phyloP scores from a whole-genome alignment of 345 rosid genomes.

The Lepidium sativum region DNA sequence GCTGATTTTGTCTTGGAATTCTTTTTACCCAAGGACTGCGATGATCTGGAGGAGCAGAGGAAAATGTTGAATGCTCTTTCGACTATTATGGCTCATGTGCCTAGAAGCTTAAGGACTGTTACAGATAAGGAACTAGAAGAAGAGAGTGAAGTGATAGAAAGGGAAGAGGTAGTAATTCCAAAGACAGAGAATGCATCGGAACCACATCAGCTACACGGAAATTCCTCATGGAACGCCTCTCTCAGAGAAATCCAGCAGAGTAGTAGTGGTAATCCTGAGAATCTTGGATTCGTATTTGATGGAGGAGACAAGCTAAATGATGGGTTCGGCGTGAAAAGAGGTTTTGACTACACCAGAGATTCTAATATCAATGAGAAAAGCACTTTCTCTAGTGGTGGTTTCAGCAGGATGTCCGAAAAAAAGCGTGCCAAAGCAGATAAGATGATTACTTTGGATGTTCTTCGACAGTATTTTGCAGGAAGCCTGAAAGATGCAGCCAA shows the following conservation, averaged over 20 bases:
- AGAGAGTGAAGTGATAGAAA: conserved; percentile 35
- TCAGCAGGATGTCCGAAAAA: conserved; percentile 38
- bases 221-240: conserved; percentile 26
- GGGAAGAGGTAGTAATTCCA: conserved; percentile 32
- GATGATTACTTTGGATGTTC: conserved; percentile 63
- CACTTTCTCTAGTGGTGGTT: conserved; percentile 31
- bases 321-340: conserved; percentile 27
- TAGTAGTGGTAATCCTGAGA: conserved; percentile 25
- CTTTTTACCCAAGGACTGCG: conserved; percentile 73
- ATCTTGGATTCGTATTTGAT: conserved; percentile 15
- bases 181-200: conserved; percentile 25
- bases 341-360: conserved; percentile 34
- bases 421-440: conserved; percentile 64
- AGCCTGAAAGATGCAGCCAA: conserved; percentile 94
- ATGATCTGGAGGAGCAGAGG: conserved; percentile 51
- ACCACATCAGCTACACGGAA: conserved; percentile 25
- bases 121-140: conserved; percentile 63
- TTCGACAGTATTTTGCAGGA: conserved; percentile 68
- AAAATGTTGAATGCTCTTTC: conserved; percentile 67
- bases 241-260: conserved; percentile 22
- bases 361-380: conserved; percentile 41
- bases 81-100: conserved; percentile 53
- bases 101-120: conserved; percentile 66
- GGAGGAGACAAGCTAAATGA: conserved; percentile 31
- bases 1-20: conserved; percentile 87